Base-by-base conservation (phyloP, 192 early-diverging fungal genomes). In the Irineochytrium annulatum region DNA sequence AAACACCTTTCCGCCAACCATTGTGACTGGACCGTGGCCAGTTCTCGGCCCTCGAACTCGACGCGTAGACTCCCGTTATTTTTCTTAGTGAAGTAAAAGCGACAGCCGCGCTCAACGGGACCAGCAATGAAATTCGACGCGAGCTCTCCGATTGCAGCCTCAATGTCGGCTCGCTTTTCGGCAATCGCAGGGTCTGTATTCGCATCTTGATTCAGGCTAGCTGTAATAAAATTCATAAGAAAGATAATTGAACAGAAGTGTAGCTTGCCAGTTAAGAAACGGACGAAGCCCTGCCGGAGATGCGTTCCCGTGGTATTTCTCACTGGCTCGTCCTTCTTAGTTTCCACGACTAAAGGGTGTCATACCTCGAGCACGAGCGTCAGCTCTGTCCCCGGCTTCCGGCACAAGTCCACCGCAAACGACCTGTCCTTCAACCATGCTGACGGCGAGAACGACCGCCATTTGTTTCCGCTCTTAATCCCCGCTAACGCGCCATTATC, bases 241-340 rank as follows among this genome's bases (percentile, higher is more conserved):
- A n/a, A n/a, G n/a, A n/a, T n/a, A n/a, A n/a, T n/a, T n/a, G n/a
- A n/a, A n/a, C n/a, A n/a, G n/a, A n/a, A n/a, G n/a, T n/a, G n/a
- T 8, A 73, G 46, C 5, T 57, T 43, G 1, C 20, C 43, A 2
- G 39, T 73, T 28, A 79, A 56, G 35, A 75, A 65, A n/a, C 77
- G 57, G 22, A 76, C 39, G 53, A 79, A 72, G 1, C 77, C 77
- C 34, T 76, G 69, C 3, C 73, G 70, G 8, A 79, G 37, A 56
- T 79, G 77, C 11, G 73, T 46, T 11, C 77, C 77, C 34, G 71
- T 68, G 17, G 72, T 78, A n/a, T n/a, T n/a, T n/a, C n/a, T n/a
- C n/a, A n/a, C n/a, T n/a, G n/a, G n/a, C n/a, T n/a, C n/a, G n/a
- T n/a, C n/a, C n/a, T n/a, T n/a, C n/a, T n/a, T n/a, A n/a, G n/a